Percentiles rank a stretch among this genome's conserved stretches.
These are phyloP conservation scores for Apiospora koreana DNA, from an alignment of 2,329 filamentous ascomycete species.

Conservation along the genomic window DNA sequence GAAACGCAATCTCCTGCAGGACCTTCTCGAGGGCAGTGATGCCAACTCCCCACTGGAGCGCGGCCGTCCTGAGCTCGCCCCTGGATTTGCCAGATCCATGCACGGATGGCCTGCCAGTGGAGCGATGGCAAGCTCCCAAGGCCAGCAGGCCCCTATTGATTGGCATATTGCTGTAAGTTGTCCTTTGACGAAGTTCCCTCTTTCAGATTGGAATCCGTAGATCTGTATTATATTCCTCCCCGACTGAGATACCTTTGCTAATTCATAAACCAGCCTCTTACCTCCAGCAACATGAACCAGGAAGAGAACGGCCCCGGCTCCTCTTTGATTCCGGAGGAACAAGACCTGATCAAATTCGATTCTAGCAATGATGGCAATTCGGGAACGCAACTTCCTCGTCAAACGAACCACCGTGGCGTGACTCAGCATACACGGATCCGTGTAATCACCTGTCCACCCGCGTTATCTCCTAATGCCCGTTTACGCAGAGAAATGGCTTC, in stretches of 20 bases:
- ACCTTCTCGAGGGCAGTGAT: neutral
- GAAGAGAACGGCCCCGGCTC: neutral
- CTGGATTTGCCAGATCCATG: neutral
- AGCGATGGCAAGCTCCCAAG: neutral
- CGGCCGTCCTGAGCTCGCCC: neutral
- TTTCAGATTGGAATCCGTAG: neutral
- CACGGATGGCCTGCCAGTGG: neutral
- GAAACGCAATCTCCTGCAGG: neutral
- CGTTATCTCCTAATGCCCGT: no score
- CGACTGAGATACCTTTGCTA: neutral
- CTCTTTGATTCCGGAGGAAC: neutral
- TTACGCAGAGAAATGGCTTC: no score
- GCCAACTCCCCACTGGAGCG: neutral
- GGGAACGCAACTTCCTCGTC: no score
- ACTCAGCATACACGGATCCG: no score
- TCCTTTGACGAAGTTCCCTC: no score
- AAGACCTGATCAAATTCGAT: no score
- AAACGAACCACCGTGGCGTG: neutral
- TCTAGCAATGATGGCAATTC: no score
- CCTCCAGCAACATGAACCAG: neutral
- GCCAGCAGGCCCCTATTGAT: neutral
- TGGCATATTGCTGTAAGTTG: neutral
- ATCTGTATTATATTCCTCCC: neutral
- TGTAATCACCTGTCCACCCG: no score
- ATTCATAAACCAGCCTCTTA: neutral